Evolutionary conservation across 805 yeast species (phyloP), one percentile per base, ranked within the genome.

Genomic region (Barnettozyma vustinii): DNA sequence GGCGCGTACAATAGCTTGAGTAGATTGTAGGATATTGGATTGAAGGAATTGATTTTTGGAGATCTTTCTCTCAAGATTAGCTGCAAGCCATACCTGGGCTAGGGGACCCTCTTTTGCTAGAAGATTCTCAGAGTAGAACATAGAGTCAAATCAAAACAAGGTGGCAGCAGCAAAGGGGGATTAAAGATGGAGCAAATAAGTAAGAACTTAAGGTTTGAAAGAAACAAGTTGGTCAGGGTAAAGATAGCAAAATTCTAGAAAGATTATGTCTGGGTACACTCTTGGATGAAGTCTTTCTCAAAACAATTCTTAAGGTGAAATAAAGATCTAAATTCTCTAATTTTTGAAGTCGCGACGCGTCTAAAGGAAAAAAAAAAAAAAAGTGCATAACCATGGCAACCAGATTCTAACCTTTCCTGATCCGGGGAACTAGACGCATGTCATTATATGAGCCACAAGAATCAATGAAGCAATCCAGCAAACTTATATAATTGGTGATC

Each of bases 71-170:
- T 90, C 96, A 67, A 90, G 76, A 62, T 87, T 90, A 19, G 96
- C 92, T 9, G 97, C 97, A 42, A 90, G 73, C 97, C 97, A 90
- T 9, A 89, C 90, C 55, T 84, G 87, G 2, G 95, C 96, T 52
- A 90, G 71, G 1, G 96, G 96, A 2, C 96, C 95, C 61, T 83
- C 83, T 52, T 79, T 82, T 2, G 87, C 73, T 19, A 83, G 70
- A 30, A 81, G 64, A 44, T 72, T 71, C 46, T 77, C 81, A 2
- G 81, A 71, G 52, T 69, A 74, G 55, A 75, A 72, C 82, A 77
- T 77, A 4, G 18, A 4, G 18, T 12, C 6, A 9, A n/a, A 9
- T 30, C 33, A 30, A 30, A 30, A 30, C 30, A 30, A 30, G 33
- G 33, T 5, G n/a, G 33, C 15, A 12, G 12, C 33, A n/a, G 33